phyloP scores from a whole-genome alignment of 2,329 filamentous ascomycete species.

The Colletotrichum lupini region DNA sequence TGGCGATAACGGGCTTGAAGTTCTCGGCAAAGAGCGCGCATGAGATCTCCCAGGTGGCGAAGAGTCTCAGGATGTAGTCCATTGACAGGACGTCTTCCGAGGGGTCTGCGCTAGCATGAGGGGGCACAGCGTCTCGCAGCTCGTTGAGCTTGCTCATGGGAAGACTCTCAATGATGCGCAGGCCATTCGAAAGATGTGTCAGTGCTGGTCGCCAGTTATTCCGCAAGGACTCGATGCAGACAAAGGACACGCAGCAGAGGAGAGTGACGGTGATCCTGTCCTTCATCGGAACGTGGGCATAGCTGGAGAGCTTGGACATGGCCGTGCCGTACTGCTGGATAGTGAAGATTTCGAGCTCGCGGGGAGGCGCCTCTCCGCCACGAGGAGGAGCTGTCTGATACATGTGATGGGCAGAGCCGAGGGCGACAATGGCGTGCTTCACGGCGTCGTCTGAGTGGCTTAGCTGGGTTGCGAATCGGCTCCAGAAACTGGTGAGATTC shows the following conservation, averaged over 20 bases:
- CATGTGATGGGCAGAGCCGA: slow-evolving; percentile 45
- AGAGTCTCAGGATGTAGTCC: slow-evolving; percentile 38
- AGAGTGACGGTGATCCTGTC: slow-evolving; percentile 41
- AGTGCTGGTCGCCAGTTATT: slow-evolving; percentile 41
- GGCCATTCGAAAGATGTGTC: slow-evolving; percentile 44
- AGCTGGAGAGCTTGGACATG: slow-evolving; percentile 41
- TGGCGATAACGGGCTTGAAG: slow-evolving; percentile 37
- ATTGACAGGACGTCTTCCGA: slow-evolving; percentile 28
- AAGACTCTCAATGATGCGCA: slow-evolving; percentile 44
- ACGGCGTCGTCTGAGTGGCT: slow-evolving; percentile 44
- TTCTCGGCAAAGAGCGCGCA: slow-evolving; percentile 37
- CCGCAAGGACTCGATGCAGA: slow-evolving; percentile 45
- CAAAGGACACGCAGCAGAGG: slow-evolving; percentile 46
- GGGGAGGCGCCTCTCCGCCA: slow-evolving; percentile 35
- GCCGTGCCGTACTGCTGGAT: slow-evolving; percentile 52
- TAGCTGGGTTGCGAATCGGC: slow-evolving; percentile 43
- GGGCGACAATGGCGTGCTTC: slow-evolving; percentile 47
- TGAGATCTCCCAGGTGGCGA: slow-evolving; percentile 39
- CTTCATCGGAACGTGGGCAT: slow-evolving; percentile 38
- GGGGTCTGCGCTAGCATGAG: neutral
- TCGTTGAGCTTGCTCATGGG: slow-evolving; percentile 36
- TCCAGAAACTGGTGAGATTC: slow-evolving; percentile 45
- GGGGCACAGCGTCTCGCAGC: slow-evolving; percentile 2
- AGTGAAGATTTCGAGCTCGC: slow-evolving; percentile 48
- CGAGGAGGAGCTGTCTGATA: slow-evolving; percentile 34